Base-by-base conservation (phyloP, 345 rosid species). In the Noccaea caerulescens region DNA sequence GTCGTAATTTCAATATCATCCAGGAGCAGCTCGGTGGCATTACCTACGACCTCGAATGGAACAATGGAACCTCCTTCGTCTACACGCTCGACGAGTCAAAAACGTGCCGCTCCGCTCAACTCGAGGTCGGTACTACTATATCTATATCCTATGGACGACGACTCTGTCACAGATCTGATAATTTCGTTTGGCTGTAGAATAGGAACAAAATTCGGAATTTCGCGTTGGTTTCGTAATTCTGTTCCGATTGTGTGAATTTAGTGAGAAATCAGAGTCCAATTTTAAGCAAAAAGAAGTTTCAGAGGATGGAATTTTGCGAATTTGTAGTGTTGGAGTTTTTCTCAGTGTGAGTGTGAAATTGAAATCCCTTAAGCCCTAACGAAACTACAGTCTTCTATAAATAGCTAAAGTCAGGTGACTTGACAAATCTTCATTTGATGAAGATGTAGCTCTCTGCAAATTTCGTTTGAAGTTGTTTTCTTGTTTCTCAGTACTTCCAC, bases 1-100 rank as follows among this genome's bases (percentile, higher is more conserved):
- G 84, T 57, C 88, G 95, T 42, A 88, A 84, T 70, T 83, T 86
- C 85, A 88, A 86, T 79, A 85, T 86, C 7, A 83, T 88, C 30
- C 91, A 85, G 51, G 66, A 81, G 10, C 95, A 88, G 83, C 82
- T 84, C 16, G 87, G 88, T 0, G 76, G 72, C 67, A 79, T 86
- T 8, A 46, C 52, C 5, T 88, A 82, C 56, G 89, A 86, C 65
- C 83, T 86, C 7, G 89, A 86, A 43, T 86, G 93, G 93, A 72
- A 84, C 63, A 88, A 86, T 9, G 90, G 89, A 32, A 86, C 87
- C 1, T 86, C 89, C 32, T 86, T 76, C 44, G 0, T 75, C 57
- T 88, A 86, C 82, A 70, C 85, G 0, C 39, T 84, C 51, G 88
- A 82, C 53, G 72, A 82, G 6, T 62, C 71, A 2, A 58, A 45